Base-by-base conservation (phyloP, 768 basidiomycete genomes). In the Termitomyces sp. region DNA sequence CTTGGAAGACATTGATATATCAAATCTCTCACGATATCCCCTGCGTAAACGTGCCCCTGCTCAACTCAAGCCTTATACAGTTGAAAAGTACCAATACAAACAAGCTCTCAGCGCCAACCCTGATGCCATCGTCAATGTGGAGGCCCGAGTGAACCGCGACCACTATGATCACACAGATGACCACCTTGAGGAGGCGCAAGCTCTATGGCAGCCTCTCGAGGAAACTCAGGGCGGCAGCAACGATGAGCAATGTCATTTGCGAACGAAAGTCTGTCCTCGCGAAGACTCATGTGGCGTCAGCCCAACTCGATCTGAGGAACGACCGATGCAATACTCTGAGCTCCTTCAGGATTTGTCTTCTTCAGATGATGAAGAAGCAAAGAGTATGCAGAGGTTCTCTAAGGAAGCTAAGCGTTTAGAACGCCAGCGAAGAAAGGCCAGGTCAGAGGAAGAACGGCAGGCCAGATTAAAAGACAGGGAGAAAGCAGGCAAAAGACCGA, bases 61-160 rank as follows among this genome's bases (percentile, higher is more conserved):
- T 20, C 89, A 91, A 65, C 60, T 84, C 16, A 77, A 81, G 13
- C 89, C 89, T 1, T 91, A 86, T 63, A 76, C 75, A 12, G 77
- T 78, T 36, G 88, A 91, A 58, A 73, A 80, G 54, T 44, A 73
- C 12, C 42, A 70, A 39, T 91, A 91, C 67, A 78, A 81, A 57
- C 68, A 70, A 15, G 76, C 78, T 53, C 69, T 91, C 61, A 75
- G 75, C 33, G 63, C 67, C 0, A 80, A 78, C 60, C 89, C 88
- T 3, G 90, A 91, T 22, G 89, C 89, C 1, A 82, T 91, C 45
- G 77, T 91, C 47, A 84, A 81, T 65, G 74, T 76, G 22, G 66
- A 39, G 20, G 66, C 37, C n/a, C 68, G 61, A 33, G 66, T 50
- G 20, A 55, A 58, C 16, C 60, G 61, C 56, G 67, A 65, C 39